These are phyloP conservation scores for Neoboletus brunneissimus DNA, from an alignment of 768 basidiomycete species.

Conservation along the genomic window DNA sequence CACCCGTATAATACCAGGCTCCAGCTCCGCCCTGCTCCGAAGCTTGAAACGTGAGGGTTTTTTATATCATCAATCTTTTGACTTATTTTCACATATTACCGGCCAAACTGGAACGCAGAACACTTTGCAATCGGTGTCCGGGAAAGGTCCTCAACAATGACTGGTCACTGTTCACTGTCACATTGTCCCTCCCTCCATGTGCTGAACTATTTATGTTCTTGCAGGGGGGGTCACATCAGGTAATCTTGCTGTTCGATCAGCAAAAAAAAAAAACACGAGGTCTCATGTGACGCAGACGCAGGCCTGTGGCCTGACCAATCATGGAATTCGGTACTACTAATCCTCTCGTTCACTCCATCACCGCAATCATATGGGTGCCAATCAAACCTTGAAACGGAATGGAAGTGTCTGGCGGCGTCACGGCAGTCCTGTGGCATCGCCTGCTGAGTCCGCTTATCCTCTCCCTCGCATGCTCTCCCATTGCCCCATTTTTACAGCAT, in stretches of 20 bases:
- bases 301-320: conserved; percentile 4
- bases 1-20: conserved; percentile 28
- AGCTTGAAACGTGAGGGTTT: conserved; percentile 1
- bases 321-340: not conserved
- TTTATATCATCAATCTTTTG: not conserved
- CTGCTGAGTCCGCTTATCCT: not conserved
- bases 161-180: not conserved
- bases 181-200: not conserved
- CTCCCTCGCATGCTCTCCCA: not conserved
- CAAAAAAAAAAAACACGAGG: conserved; percentile 5
- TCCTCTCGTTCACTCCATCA: conserved; percentile 14
- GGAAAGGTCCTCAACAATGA: not conserved
- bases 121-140: not conserved
- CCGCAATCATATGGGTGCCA: conserved; percentile 17
- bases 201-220: not conserved
- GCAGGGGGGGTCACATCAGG: not conserved
- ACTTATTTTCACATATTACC: not conserved
- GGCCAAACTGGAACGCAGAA: not conserved
- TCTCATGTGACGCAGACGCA: not conserved
- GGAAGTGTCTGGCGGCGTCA: conserved; percentile 18
- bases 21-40: conserved; percentile 41
- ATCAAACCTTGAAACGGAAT: conserved; percentile 27
- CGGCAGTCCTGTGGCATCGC: not conserved
- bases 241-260: conserved; percentile 5
- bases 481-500: not conserved